Evolutionary conservation across 2,329 filamentous ascomycete species (phyloP).

Genomic region (Pyrenophora teres): DNA sequence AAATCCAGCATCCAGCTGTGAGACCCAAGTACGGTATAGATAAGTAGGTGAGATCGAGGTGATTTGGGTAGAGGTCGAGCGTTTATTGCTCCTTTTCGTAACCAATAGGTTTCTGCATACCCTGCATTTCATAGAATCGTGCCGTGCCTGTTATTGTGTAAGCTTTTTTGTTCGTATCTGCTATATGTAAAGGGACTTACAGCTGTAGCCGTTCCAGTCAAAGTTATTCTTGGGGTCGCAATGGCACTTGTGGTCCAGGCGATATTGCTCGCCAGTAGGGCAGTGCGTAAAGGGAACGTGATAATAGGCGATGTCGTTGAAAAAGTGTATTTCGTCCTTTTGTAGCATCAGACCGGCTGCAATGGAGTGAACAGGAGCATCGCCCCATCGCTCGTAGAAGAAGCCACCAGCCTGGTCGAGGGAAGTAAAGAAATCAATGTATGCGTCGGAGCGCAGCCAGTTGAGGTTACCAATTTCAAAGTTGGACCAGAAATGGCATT

Average conservation of each 20-base stretch:
- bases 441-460: conserved; percentile 88
- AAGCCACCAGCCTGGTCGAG: conserved; percentile 93
- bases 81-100: conserved; percentile 70
- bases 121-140: conserved; percentile 82
- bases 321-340: conserved; percentile 97
- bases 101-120: conserved; percentile 79
- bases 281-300: conserved; percentile 98
- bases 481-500: conserved; percentile 99
- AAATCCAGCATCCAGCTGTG: conserved; percentile 14
- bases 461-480: conserved; percentile 94
- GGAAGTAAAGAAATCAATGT: conserved; percentile 86
- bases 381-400: conserved; percentile 98
- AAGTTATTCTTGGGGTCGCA: conserved; percentile 98
- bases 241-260: conserved; percentile 85
- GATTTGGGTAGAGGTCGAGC: background rate
- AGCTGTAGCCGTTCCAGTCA: conserved; percentile 98
- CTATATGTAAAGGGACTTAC: conserved; percentile 59
- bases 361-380: conserved; percentile 98
- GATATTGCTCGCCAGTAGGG: conserved; percentile 83
- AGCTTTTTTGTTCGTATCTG: background rate
- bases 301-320: conserved; percentile 98
- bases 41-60: conserved; percentile 10
- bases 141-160: conserved; percentile 72
- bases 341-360: conserved; percentile 83
- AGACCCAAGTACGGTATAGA: conserved; percentile 23